These are phyloP conservation scores for Sphaerulina musiva DNA, from an alignment of 2,329 filamentous ascomycete genomes.

Conservation along the genomic window DNA sequence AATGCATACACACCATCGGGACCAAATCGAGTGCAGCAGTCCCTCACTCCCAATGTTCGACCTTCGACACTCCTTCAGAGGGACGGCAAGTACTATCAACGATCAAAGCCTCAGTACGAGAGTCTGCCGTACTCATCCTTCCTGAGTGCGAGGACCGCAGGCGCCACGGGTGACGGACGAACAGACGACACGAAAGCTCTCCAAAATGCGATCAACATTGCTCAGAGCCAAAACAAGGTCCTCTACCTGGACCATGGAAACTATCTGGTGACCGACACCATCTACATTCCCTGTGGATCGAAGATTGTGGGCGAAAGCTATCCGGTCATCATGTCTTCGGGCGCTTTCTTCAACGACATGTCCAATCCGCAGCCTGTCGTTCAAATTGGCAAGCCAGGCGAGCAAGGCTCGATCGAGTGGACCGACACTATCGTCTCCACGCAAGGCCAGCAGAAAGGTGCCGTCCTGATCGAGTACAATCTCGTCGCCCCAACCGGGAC, in stretches of 20 bases:
- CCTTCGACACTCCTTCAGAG: slow-evolving; percentile 40
- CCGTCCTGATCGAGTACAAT: slow-evolving; percentile 68
- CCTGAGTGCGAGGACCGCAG: slow-evolving; percentile 38
- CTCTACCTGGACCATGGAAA: slow-evolving; percentile 71
- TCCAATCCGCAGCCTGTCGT: slow-evolving; percentile 58
- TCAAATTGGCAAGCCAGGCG: slow-evolving; percentile 58
- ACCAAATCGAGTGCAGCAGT: slow-evolving; percentile 40
- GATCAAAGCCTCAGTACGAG: slow-evolving; percentile 52
- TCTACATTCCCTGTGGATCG: slow-evolving; percentile 56
- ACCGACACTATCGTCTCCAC: slow-evolving; percentile 67
- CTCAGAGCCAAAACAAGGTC: slow-evolving; percentile 46
- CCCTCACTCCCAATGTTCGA: slow-evolving; percentile 40
- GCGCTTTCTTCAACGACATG: slow-evolving; percentile 51
- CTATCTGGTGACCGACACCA: slow-evolving; percentile 60
- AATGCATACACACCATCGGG: slow-evolving; percentile 42
- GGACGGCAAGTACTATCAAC: slow-evolving; percentile 44
- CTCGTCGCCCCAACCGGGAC: slow-evolving; percentile 43
- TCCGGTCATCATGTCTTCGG: slow-evolving; percentile 52
- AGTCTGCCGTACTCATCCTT: slow-evolving; percentile 36
- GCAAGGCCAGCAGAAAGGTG: slow-evolving; percentile 59
- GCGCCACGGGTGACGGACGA: slow-evolving; percentile 47
- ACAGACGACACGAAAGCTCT: slow-evolving; percentile 57
- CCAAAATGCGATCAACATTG: slow-evolving; percentile 50
- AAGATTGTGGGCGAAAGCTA: slow-evolving; percentile 57
- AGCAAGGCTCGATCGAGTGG: slow-evolving; percentile 61